phyloP scores from a whole-genome alignment of 495 filamentous ascomycete species.

The Xylaria telfairii region DNA sequence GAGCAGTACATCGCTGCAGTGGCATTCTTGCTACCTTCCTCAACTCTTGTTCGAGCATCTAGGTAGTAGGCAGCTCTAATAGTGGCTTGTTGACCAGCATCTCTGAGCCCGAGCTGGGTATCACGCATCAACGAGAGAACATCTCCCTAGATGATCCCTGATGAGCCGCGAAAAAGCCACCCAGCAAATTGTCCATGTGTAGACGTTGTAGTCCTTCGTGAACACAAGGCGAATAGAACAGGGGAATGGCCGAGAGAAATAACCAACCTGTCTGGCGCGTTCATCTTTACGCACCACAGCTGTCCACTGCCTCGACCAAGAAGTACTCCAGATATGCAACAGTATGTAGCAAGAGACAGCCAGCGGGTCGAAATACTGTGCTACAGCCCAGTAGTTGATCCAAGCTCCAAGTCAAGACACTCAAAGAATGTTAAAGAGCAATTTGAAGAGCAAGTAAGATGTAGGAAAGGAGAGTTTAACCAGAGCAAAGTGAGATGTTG shows the following conservation, averaged over 20 bases:
- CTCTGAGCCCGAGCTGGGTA: neutral
- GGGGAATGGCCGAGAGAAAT: slow-evolving; percentile 17
- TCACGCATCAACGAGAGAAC: neutral
- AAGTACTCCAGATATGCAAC: neutral
- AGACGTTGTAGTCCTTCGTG: neutral
- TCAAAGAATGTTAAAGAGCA: neutral
- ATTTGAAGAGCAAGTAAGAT: slow-evolving; percentile 6
- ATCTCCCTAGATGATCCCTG: neutral
- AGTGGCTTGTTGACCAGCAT: neutral
- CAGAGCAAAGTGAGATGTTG: neutral
- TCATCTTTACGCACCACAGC: slow-evolving; percentile 58
- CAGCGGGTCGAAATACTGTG: neutral
- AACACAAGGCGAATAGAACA: neutral
- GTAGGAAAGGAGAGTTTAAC: neutral
- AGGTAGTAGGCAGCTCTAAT: neutral
- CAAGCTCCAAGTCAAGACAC: neutral
- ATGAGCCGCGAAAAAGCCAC: neutral
- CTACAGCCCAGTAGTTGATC: neutral
- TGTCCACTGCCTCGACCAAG: neutral
- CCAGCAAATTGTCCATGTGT: neutral
- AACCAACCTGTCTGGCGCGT: slow-evolving; percentile 72
- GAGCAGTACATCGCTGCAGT: neutral
- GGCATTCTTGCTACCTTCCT: neutral
- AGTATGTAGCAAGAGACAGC: neutral
- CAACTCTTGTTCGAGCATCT: neutral